phyloP scores from a whole-genome alignment of 495 filamentous ascomycete genomes.

The Schizothecium vesticola region DNA sequence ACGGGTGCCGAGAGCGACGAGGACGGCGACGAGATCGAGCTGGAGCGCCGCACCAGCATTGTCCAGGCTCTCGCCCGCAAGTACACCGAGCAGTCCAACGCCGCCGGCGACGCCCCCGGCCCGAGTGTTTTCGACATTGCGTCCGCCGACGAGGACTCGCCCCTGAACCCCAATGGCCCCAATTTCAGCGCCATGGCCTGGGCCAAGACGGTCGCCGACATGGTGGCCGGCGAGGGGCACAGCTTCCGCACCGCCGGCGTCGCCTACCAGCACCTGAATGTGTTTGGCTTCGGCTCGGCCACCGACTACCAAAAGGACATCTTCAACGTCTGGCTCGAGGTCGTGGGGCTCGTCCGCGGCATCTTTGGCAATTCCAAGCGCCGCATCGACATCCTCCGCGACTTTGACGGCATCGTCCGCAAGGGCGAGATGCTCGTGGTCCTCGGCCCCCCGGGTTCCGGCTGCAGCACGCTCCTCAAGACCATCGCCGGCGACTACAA shows the following conservation, averaged over 20 bases:
- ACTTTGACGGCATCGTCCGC: constrained; percentile 71
- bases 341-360: constrained; percentile 40
- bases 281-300: constrained; percentile 69
- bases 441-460: constrained; percentile 69
- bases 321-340: constrained; percentile 57
- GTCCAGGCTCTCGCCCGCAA: constrained; percentile 43
- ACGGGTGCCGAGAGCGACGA: constrained; percentile 11
- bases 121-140: constrained; percentile 33
- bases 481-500: constrained; percentile 72
- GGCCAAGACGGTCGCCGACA: constrained; percentile 49
- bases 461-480: constrained; percentile 76
- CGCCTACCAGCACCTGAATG: constrained; percentile 58
- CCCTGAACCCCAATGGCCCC: constrained; percentile 47
- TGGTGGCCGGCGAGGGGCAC: constrained; percentile 39
- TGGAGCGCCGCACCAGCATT: constrained; percentile 36
- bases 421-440: constrained; percentile 79
- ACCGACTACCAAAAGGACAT: constrained; percentile 80
- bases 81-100: constrained; percentile 42
- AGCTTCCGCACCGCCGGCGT: constrained; percentile 49
- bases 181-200: constrained; percentile 51
- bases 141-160: constrained; percentile 34
- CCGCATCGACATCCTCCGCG: constrained; percentile 71
- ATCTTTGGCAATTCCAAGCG: constrained; percentile 48
- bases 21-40: constrained; percentile 36
- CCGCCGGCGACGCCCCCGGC: constrained; percentile 16